Base-by-base conservation (phyloP, 192 early-diverging fungal species). In the Linnemannia schmuckeri region DNA sequence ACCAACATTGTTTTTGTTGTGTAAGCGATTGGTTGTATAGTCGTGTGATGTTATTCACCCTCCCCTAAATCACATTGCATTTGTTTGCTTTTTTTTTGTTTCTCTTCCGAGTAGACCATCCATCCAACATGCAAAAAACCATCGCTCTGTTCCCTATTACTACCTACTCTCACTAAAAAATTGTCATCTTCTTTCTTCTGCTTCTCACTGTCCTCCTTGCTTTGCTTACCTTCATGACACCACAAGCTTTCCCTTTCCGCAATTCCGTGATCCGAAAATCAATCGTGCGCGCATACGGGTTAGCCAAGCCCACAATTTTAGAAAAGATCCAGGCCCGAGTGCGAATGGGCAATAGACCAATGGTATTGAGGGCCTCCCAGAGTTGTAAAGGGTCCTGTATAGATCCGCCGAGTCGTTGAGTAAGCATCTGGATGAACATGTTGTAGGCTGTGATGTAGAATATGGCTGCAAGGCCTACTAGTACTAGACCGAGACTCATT, bases 191-290 rank as follows among this genome's bases (percentile, higher is more conserved):
- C 42, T 33, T 55, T 38, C 35, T 41, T 40, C 63, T 44, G 63
- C 8, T 38, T 44, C 49, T 13, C 54, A 17, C 57, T 7, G 6
- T 15, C 54, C 47, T 13, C 27, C 54, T 74, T 17, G 13, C 54
- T 74, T 17, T 3, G 6, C 20, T 78, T 89, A 92, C 91, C 83
- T 86, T 89, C 88, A 93, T 85, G 54, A 93, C 82, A 63, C 89
- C 92, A 22, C 89, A 89, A 52, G 90, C 90, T 57, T 82, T 85
- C 0, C 92, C 92, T 76, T 90, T 90, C 42, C 90, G 84, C 30
- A 93, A 74, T 15, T 90, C 91, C 17, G 91, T 89, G 55, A 93
- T 81, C 10, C 92, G 90, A 74, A 93, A 79, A 81, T 93, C 90
- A 72, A 91, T 91, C 1, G 88, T 83, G 57, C 81, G 72, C 37